Evolutionary conservation across 805 yeast genomes (phyloP).

Genomic region (Schwanniomyces sp.): DNA sequence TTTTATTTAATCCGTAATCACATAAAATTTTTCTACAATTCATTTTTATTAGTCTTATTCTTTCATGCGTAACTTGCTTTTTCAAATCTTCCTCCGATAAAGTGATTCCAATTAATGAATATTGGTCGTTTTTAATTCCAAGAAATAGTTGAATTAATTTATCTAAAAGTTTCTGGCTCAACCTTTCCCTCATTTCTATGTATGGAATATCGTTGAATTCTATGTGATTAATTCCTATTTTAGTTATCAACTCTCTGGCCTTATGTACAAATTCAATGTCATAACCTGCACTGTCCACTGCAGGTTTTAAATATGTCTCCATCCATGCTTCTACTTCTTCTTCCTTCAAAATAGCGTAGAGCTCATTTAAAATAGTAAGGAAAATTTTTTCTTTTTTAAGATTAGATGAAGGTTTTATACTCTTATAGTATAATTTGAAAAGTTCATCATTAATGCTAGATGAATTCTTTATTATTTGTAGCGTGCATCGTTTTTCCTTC

Average conservation of each 20-base stretch:
- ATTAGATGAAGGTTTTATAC: slow-evolving; percentile 26
- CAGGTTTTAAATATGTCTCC: slow-evolving; percentile 45
- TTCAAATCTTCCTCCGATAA: slow-evolving; percentile 14
- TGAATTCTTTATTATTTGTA: slow-evolving; percentile 24
- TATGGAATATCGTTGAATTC: slow-evolving; percentile 22
- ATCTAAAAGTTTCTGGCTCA: slow-evolving; percentile 21
- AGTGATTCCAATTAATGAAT: slow-evolving; percentile 15
- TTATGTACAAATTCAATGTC: slow-evolving; percentile 36
- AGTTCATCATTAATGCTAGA: slow-evolving; percentile 36
- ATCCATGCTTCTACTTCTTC: slow-evolving; percentile 49
- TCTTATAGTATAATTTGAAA: slow-evolving; percentile 29
- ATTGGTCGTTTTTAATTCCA: slow-evolving; percentile 14
- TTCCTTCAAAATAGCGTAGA: slow-evolving; percentile 30
- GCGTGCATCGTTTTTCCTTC: slow-evolving; percentile 33
- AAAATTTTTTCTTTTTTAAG: slow-evolving; percentile 36
- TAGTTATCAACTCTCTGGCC: slow-evolving; percentile 25
- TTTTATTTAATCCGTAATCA: slow-evolving; percentile 41
- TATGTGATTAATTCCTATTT: slow-evolving; percentile 14
- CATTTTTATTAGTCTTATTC: slow-evolving; percentile 45
- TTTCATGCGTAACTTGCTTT: slow-evolving; percentile 45
- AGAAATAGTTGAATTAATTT: slow-evolving; percentile 24
- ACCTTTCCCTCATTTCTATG: slow-evolving; percentile 15
- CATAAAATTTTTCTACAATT: slow-evolving; percentile 43
- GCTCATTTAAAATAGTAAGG: slow-evolving; percentile 33
- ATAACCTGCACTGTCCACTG: slow-evolving; percentile 60